A percentile compares a stretch with the other conserved stretches of the same genome.
These are phyloP conservation scores for Chiua virens DNA, from an alignment of 768 basidiomycete genomes.

Conservation along the genomic window DNA sequence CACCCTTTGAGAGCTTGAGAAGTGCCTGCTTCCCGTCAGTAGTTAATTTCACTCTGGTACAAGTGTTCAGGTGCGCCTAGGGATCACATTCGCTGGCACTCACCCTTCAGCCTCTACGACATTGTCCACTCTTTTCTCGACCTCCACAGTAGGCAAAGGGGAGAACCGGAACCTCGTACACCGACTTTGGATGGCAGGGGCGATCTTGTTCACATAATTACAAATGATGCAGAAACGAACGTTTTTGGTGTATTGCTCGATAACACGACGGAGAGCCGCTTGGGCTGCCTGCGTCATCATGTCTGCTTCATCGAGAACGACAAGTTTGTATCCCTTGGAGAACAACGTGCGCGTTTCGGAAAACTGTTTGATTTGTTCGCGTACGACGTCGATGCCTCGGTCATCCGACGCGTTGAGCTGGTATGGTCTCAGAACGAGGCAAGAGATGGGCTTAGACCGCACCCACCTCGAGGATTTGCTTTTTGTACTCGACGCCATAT, in stretches of 20 bases:
- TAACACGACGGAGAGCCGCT: conserved; percentile 92
- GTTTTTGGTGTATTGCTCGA: conserved; percentile 98
- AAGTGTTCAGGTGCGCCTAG: conserved; percentile 1
- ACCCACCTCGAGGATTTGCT: conserved; percentile 90
- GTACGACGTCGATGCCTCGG: conserved; percentile 96
- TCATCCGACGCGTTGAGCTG: conserved; percentile 98
- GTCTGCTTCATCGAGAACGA: conserved; percentile 99
- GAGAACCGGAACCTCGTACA: conserved; percentile 98
- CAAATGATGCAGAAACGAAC: conserved; percentile 99
- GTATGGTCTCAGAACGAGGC: conserved; percentile 2
- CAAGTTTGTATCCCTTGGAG: conserved; percentile 94
- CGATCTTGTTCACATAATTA: conserved; percentile 99
- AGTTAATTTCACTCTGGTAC: conserved; percentile 75
- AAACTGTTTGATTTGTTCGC: conserved; percentile 98
- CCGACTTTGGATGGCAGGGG: conserved; percentile 96
- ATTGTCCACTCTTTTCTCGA: conserved; percentile 74
- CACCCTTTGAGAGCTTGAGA: conserved; percentile 92
- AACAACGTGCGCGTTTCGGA: conserved; percentile 92
- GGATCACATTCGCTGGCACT: conserved; percentile 18
- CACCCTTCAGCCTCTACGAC: conserved; percentile 88
- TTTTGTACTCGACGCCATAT: conserved; percentile 83
- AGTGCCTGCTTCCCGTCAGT: conserved; percentile 86
- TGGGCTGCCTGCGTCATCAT: conserved; percentile 99
- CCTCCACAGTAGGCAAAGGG: conserved; percentile 81
- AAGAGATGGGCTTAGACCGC: neutral